phyloP scores from a whole-genome alignment of 495 filamentous ascomycete genomes.

The Ramalina intermedia region DNA sequence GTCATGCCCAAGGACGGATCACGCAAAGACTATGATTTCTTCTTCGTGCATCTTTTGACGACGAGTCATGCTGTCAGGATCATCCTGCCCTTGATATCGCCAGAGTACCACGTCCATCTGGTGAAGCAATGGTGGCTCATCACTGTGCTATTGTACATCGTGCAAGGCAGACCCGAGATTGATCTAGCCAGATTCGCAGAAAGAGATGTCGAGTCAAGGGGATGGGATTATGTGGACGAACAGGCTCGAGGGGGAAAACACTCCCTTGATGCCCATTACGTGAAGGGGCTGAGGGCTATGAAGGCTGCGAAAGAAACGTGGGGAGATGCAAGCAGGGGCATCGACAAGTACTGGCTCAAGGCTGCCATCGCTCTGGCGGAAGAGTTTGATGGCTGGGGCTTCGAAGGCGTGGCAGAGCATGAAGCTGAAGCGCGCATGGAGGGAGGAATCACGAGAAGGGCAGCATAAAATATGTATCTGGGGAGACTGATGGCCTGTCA shows the following conservation, averaged over 20 bases:
- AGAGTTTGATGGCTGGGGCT: constrained; percentile 61
- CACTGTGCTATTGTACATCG: constrained; percentile 60
- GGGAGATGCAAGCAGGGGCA: constrained; percentile 44
- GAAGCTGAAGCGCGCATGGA: constrained; percentile 57
- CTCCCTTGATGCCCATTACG: constrained; percentile 63
- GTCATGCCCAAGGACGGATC: constrained; percentile 32
- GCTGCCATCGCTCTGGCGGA: constrained; percentile 59
- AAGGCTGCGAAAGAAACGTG: constrained; percentile 63
- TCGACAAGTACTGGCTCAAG: constrained; percentile 53
- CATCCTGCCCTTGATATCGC: constrained; percentile 63
- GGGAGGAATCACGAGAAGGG: too few species aligned
- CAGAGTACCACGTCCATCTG: constrained; percentile 53
- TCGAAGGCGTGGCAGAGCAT: constrained; percentile 44
- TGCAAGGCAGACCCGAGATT: constrained; percentile 56
- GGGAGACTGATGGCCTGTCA: too few species aligned
- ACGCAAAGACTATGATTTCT: constrained; percentile 58
- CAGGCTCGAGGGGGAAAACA: constrained; percentile 50
- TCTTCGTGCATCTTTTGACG: constrained; percentile 65
- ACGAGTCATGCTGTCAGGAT: constrained; percentile 78
- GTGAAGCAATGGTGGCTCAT: constrained; percentile 83
- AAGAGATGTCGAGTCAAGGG: constrained; percentile 43
- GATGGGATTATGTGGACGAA: constrained; percentile 63
- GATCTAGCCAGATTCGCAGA: constrained; percentile 40
- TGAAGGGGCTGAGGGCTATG: constrained; percentile 67
- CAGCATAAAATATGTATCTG: too few species aligned